Evolutionary conservation across 1,284 basidiomycete genomes (phyloP), one percentile per base, ranked within the genome.

Genomic region (Sanguinoderma infundibulare): DNA sequence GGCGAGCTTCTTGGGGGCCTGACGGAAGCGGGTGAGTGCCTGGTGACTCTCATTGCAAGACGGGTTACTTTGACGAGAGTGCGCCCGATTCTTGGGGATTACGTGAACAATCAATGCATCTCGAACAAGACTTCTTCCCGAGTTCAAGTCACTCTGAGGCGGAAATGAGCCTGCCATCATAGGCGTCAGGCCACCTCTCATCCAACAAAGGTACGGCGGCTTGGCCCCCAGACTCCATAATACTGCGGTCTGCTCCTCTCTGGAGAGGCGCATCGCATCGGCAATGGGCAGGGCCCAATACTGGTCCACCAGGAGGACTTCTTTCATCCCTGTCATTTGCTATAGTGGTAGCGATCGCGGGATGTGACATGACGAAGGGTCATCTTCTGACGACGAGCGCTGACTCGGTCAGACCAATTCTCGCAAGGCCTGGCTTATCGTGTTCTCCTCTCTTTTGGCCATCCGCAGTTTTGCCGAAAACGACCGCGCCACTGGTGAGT

Each of bases 391-490:
- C 17, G 24, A 51, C 26, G n/a, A 24, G 26, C 49, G 39, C 32
- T 28, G 42, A 24, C 34, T 26, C 22, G 22, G 2, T 44, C 28
- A 59, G 12, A n/a, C n/a, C n/a, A 22, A 35, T 34, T 6, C 49
- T 22, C n/a, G 4, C 38, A 39, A 40, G 53, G 55, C 66, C 53
- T 67, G 46, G 58, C 68, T 70, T 68, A 68, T 69, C 66, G 55
- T 51, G 52, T 39, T 47, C 57, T 50, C 51, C 55, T 34, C 34
- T 51, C 56, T 54, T 35, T 61, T 22, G 34, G 59, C 42, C n/a
- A n/a, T 52, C 70, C 70, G 71, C 67, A 67, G 66, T 71, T 72
- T 64, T 61, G 53, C 71, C 70, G 70, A 71, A 62, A 67, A 63
- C 57, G 49, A 52, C 70, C 69, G 70, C 57, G 36, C 36, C 35